phyloP scores from a whole-genome alignment of 352 stramenopile genomes.

The Poterioochromonas sp. region DNA sequence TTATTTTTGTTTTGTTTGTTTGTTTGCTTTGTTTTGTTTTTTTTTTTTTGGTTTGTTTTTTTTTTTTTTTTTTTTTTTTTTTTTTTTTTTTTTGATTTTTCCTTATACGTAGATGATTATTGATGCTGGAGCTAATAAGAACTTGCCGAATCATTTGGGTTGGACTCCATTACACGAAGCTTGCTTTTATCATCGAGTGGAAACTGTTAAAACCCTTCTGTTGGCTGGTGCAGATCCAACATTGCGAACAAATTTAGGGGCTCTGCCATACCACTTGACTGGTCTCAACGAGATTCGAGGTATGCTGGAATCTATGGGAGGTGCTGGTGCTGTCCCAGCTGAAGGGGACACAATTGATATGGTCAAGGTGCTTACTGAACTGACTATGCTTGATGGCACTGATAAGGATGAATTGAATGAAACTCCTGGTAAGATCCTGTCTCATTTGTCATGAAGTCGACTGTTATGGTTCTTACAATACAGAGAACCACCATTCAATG shows the following conservation, averaged over 20 bases:
- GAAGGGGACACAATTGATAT: slow-evolving; percentile 15
- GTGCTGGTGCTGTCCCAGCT: not conserved
- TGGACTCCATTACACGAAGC: slow-evolving; percentile 26
- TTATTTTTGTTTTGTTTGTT: not conserved
- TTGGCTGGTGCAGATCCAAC: slow-evolving; percentile 3
- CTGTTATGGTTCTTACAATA: no score
- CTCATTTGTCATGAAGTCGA: no score
- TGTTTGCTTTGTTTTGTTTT: not conserved
- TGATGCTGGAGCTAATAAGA: not conserved
- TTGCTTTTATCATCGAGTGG: slow-evolving; percentile 23
- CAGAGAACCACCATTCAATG: no score
- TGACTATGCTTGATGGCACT: not conserved
- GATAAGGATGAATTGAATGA: not conserved
- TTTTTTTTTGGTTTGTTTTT: not conserved
- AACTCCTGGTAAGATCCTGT: no score
- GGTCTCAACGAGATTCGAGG: not conserved
- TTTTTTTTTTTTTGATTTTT: not conserved
- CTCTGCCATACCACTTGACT: slow-evolving; percentile 17
- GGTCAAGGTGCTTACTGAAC: not conserved
- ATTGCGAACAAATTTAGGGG: not conserved
- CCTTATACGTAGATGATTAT: no score
- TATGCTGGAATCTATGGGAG: slow-evolving; percentile 13
- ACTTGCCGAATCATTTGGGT: slow-evolving; percentile 5
- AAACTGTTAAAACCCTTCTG: slow-evolving; percentile 26
- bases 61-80: not conserved